Percentiles rank a stretch among this genome's conserved stretches.
Conservation (phyloP, 129 eudicot genomes). For the Deinandra increscens region DNA sequence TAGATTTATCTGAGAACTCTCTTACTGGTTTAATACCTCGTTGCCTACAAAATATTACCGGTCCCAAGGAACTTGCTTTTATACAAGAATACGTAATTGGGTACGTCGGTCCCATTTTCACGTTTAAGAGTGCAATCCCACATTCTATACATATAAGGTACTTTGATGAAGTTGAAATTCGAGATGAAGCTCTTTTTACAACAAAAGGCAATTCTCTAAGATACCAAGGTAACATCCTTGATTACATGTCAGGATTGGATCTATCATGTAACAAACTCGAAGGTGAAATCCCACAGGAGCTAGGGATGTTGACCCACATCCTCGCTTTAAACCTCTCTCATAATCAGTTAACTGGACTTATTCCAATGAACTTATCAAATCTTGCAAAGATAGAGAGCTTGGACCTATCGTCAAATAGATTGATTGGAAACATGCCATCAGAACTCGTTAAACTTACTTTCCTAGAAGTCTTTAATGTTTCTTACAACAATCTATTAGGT, state of each 20-base stretch:
- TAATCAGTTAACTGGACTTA: slow-evolving; percentile 20
- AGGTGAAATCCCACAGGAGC: slow-evolving; percentile 12
- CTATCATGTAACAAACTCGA: slow-evolving; percentile 26
- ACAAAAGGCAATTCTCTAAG: too few species aligned
- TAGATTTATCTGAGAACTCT: slow-evolving; percentile 15
- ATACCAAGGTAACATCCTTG: slow-evolving; percentile 3
- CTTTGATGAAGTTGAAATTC: too few species aligned
- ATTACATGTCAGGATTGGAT: slow-evolving; percentile 31
- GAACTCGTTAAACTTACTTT: not conserved
- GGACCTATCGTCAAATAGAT: slow-evolving; percentile 13
- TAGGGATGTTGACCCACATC: slow-evolving; percentile 22
- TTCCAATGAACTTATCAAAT: slow-evolving; percentile 22
- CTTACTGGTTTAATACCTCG: slow-evolving; percentile 15
- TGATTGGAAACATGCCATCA: not conserved
- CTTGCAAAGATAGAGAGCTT: slow-evolving; percentile 18
- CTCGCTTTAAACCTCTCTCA: slow-evolving; percentile 31
- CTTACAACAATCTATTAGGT: slow-evolving; percentile 17
- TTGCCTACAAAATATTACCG: slow-evolving; percentile 23
- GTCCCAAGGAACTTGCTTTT: not conserved
- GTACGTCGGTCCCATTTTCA: slow-evolving; percentile 1
- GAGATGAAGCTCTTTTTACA: slow-evolving; percentile 16
- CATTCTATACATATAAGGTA: too few species aligned
- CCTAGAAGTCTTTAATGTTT: too few species aligned
- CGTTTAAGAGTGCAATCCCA: too few species aligned
- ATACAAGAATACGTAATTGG: not conserved